A percentile compares a stretch with the other conserved stretches of the same genome.
Conservation (phyloP, 2,329 filamentous ascomycete species). For the Trichophyton simii region DNA sequence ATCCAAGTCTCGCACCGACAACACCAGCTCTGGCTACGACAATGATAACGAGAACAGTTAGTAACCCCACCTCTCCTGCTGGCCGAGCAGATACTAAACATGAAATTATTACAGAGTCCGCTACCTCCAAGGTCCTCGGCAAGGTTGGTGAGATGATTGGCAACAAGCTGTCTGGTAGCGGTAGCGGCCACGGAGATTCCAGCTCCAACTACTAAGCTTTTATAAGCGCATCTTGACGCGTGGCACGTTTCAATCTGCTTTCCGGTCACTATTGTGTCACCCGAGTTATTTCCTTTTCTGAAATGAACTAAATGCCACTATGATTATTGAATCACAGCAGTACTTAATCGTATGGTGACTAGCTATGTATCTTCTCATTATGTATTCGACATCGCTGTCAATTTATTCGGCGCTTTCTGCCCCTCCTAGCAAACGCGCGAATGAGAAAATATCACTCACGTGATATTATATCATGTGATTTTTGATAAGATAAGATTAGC, state of each 20-base stretch:
- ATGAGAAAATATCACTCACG: not conserved
- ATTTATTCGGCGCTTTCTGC: not conserved
- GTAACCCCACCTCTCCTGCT: not conserved
- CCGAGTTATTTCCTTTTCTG: not conserved
- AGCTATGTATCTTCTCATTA: not conserved
- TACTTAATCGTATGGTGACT: not conserved
- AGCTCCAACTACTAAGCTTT: slow-evolving; percentile 1
- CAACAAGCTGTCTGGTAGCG: slow-evolving; percentile 5
- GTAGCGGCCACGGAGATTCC: not conserved
- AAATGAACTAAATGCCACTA: not conserved
- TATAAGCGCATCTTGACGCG: not conserved
- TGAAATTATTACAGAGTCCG: slow-evolving; percentile 1
- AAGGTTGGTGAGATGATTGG: slow-evolving; percentile 8
- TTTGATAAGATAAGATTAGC: slow-evolving; percentile 1
- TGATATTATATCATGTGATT: not conserved
- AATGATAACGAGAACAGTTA: slow-evolving; percentile 8
- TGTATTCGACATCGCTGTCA: not conserved
- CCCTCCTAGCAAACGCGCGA: too few species aligned
- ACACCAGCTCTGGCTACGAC: slow-evolving; percentile 3
- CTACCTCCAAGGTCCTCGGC: slow-evolving; percentile 6
- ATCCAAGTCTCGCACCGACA: not conserved
- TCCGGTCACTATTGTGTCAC: not conserved
- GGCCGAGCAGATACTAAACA: not conserved
- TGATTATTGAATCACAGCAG: not conserved
- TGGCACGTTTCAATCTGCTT: not conserved